Evolutionary conservation across 192 early-diverging fungal species (phyloP).

Genomic region (Tieghemiomyces parasiticus): DNA sequence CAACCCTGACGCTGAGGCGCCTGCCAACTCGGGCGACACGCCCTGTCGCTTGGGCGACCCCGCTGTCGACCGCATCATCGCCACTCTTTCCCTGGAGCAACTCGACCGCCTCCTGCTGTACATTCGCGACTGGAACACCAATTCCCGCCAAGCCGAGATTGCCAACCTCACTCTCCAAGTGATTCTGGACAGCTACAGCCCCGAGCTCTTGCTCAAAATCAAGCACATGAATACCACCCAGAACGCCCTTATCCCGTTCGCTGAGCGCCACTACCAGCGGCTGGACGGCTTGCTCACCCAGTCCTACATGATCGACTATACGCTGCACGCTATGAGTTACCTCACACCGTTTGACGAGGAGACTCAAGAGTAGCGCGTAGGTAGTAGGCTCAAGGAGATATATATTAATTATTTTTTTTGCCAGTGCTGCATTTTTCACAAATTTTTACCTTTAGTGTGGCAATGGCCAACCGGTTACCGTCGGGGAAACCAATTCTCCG

Average conservation of each 20-base stretch:
- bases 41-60: constrained; percentile 16
- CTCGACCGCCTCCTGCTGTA: constrained; percentile 67
- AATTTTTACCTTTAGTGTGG: too few relatives aligned
- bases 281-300: constrained; percentile 61
- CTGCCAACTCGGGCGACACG: constrained; percentile 14
- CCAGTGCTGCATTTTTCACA: too few relatives aligned
- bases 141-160: constrained; percentile 57
- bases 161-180: constrained; percentile 76
- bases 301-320: constrained; percentile 81
- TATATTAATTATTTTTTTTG: too few relatives aligned
- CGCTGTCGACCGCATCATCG: constrained; percentile 55
- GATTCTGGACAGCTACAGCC: constrained; percentile 47
- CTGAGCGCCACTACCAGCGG: constrained; percentile 78
- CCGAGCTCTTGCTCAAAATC: constrained; percentile 54
- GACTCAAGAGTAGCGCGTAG: too few relatives aligned
- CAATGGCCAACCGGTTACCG: too few relatives aligned
- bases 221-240: constrained; percentile 71
- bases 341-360: constrained; percentile 23
- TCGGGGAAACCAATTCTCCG: too few relatives aligned
- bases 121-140: constrained; percentile 93
- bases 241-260: constrained; percentile 74
- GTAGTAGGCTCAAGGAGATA: too few relatives aligned
- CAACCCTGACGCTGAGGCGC: constrained; percentile 7
- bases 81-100: constrained; percentile 43
- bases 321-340: constrained; percentile 73